Percentiles rank a stretch among this genome's conserved stretches.
Evolutionary conservation across 192 early-diverging fungal genomes (phyloP).

Genomic region (Rhizophagus sp.): DNA sequence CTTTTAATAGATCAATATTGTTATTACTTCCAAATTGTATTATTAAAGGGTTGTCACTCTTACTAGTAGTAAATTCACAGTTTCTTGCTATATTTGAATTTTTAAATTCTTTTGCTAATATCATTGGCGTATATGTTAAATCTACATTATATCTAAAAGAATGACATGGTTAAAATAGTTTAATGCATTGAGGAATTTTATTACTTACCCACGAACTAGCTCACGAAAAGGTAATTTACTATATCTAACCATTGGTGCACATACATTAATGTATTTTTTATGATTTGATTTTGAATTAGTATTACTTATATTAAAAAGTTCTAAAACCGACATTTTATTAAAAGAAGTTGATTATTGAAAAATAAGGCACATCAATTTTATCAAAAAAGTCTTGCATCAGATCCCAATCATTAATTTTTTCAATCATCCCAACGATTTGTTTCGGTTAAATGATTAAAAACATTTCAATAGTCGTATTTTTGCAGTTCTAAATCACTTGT

Average conservation of each 20-base stretch:
- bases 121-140: conserved; percentile 95
- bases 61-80: conserved; percentile 81
- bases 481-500: no score
- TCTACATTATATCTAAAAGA: conserved; percentile 76
- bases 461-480: no score
- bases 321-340: not conserved
- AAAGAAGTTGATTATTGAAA: no score
- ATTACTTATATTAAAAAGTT: not conserved
- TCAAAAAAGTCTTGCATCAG: no score
- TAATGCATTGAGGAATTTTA: conserved; percentile 25
- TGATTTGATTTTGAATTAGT: not conserved
- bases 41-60: conserved; percentile 81
- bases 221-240: conserved; percentile 93
- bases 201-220: conserved; percentile 70
- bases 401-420: no score
- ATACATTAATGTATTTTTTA: conserved; percentile 67
- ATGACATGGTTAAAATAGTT: not conserved
- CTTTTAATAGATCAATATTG: conserved; percentile 78
- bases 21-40: conserved; percentile 94
- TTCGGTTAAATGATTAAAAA: no score
- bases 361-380: no score
- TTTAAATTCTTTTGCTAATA: conserved; percentile 89
- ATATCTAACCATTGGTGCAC: conserved; percentile 97
- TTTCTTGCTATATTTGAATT: conserved; percentile 79
- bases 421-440: no score